Conservation (phyloP, 768 basidiomycete genomes). For the Polyporus arcularius region DNA sequence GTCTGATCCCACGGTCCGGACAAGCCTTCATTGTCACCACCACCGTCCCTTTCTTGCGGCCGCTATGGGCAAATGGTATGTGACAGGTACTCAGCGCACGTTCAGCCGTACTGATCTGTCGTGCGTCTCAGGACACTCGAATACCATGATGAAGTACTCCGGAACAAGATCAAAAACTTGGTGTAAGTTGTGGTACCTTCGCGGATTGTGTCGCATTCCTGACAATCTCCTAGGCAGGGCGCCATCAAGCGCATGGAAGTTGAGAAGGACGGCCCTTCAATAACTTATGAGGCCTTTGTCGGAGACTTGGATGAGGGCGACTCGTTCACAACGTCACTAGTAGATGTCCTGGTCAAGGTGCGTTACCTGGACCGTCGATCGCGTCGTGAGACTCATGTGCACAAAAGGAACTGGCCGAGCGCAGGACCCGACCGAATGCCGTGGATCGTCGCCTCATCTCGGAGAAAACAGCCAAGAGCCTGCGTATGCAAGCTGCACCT, state of each 20-base stretch:
- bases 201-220: neutral
- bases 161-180: slow-evolving; percentile 72
- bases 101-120: slow-evolving; percentile 15
- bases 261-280: slow-evolving; percentile 56
- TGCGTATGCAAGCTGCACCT: slow-evolving; percentile 57
- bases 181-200: slow-evolving; percentile 52
- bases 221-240: slow-evolving; percentile 53
- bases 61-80: slow-evolving; percentile 74
- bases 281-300: slow-evolving; percentile 75
- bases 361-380: slow-evolving; percentile 19
- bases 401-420: slow-evolving; percentile 73
- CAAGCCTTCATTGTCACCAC: neutral
- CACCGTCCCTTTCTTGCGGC: neutral
- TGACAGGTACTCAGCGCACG: slow-evolving; percentile 10
- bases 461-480: slow-evolving; percentile 63
- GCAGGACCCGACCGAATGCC: slow-evolving; percentile 53
- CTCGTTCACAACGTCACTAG: slow-evolving; percentile 73
- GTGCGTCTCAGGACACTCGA: slow-evolving; percentile 58
- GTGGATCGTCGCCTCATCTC: slow-evolving; percentile 64
- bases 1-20: too few species aligned
- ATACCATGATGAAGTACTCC: slow-evolving; percentile 72
- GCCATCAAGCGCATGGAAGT: slow-evolving; percentile 69
- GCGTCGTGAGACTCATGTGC: neutral
- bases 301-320: slow-evolving; percentile 78
- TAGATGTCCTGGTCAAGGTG: slow-evolving; percentile 81